phyloP scores from a whole-genome alignment of 305 asterid genomes.

The Fraxinus albicans region DNA sequence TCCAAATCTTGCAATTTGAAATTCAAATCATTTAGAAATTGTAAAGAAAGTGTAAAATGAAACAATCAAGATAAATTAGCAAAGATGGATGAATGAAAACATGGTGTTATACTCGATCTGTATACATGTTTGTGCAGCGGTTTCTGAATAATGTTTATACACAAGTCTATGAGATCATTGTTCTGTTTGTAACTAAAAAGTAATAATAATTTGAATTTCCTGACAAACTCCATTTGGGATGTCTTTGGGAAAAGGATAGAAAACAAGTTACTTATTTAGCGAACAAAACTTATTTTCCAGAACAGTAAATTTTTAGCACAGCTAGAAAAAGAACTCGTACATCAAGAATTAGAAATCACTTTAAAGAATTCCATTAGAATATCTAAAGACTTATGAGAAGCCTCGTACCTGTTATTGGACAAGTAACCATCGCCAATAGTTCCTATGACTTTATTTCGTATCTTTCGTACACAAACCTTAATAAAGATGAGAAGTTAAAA shows the following conservation, averaged over 20 bases:
- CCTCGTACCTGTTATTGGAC: slow-evolving; percentile 64
- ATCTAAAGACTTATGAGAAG: neutral
- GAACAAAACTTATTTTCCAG: neutral
- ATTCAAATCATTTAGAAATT: neutral
- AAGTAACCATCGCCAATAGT: slow-evolving; percentile 82
- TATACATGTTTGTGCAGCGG: neutral
- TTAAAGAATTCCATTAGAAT: neutral
- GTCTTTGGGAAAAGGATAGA: neutral
- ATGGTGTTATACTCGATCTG: neutral
- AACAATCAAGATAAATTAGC: neutral
- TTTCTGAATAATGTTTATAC: neutral
- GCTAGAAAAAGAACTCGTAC: neutral
- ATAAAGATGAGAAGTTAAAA: neutral
- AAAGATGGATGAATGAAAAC: neutral
- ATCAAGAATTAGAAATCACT: neutral
- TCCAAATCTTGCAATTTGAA: neutral
- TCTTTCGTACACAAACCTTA: slow-evolving; percentile 88
- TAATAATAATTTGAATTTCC: neutral
- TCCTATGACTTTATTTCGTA: slow-evolving; percentile 86
- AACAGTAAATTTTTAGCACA: neutral
- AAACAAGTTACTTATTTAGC: neutral
- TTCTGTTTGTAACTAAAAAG: neutral
- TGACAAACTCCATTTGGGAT: neutral
- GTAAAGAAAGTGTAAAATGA: neutral
- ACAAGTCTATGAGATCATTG: neutral